These are phyloP conservation scores for Metschnikowia continentalis DNA, from an alignment of 805 yeast species.

Conservation along the genomic window DNA sequence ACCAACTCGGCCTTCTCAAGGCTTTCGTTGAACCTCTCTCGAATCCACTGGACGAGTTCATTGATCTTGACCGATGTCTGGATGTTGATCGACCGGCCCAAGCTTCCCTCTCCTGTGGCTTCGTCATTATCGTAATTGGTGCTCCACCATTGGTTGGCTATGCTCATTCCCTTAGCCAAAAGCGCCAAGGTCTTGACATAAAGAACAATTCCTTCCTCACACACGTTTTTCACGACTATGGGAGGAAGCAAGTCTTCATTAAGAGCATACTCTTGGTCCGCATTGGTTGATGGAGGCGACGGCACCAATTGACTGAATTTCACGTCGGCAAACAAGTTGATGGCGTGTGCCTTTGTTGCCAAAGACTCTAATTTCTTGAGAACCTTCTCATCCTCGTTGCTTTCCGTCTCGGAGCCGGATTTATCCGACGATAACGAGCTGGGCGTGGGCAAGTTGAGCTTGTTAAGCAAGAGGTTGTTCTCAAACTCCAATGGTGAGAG, in stretches of 20 bases:
- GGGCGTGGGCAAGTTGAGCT: conserved; percentile 29
- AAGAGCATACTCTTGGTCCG: conserved; percentile 34
- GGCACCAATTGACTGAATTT: conserved; percentile 85
- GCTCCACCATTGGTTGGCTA: conserved; percentile 91
- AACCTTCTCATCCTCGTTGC: conserved; percentile 32
- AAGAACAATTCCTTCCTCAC: conserved; percentile 82
- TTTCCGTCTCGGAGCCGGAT: conserved; percentile 14
- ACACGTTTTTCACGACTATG: conserved; percentile 50
- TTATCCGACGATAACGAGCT: conserved; percentile 20
- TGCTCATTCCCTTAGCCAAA: conserved; percentile 79
- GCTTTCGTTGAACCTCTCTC: conserved; percentile 84
- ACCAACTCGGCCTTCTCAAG: conserved; percentile 84
- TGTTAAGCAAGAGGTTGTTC: conserved; percentile 33
- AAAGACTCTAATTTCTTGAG: conserved; percentile 57
- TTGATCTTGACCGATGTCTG: conserved; percentile 43
- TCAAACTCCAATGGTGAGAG: conserved; percentile 22
- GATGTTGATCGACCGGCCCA: conserved; percentile 15
- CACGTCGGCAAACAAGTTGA: conserved; percentile 83
- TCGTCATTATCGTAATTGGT: conserved; percentile 23
- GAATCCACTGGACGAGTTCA: conserved; percentile 83
- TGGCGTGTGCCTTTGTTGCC: conserved; percentile 88
- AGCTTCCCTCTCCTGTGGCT: conserved; percentile 9
- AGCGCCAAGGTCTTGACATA: conserved; percentile 81
- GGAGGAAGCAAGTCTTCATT: conserved; percentile 51
- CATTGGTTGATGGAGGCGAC: conserved; percentile 52